Percentiles rank a stretch among this genome's conserved stretches.
Evolutionary conservation across 345 rosid genomes (phyloP).

Genomic region (Sisymbrium irio): DNA sequence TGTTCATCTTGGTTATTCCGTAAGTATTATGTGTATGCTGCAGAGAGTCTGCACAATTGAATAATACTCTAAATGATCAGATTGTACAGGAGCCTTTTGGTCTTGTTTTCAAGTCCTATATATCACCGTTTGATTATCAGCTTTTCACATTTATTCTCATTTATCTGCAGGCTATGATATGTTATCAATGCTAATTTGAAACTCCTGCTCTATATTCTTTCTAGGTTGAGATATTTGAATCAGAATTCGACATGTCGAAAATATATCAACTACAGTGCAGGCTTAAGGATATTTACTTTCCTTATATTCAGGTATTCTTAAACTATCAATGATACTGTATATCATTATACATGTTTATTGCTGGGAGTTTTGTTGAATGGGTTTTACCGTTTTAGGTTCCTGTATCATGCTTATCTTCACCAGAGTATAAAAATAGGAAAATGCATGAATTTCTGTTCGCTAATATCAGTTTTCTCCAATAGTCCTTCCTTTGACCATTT

Average conservation of each 20-base stretch:
- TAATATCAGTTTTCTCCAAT: background rate
- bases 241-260: conserved; percentile 39
- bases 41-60: background rate
- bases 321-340: background rate
- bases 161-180: background rate
- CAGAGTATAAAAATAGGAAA: background rate
- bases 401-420: background rate
- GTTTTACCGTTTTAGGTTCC: background rate
- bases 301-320: conserved; percentile 66
- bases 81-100: background rate
- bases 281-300: conserved; percentile 84
- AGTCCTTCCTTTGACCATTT: background rate
- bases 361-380: background rate
- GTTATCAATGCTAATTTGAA: conserved; percentile 1
- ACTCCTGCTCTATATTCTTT: conserved; percentile 14
- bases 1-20: background rate
- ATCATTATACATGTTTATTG: background rate
- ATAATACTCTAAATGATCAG: background rate
- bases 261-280: conserved; percentile 52
- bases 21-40: background rate
- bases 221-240: conserved; percentile 64
- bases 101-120: background rate
- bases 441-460: background rate
- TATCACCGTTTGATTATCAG: background rate
- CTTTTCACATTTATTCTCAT: background rate